phyloP scores from a whole-genome alignment of 2,329 filamentous ascomycete species.

The Colletotrichum sp. region DNA sequence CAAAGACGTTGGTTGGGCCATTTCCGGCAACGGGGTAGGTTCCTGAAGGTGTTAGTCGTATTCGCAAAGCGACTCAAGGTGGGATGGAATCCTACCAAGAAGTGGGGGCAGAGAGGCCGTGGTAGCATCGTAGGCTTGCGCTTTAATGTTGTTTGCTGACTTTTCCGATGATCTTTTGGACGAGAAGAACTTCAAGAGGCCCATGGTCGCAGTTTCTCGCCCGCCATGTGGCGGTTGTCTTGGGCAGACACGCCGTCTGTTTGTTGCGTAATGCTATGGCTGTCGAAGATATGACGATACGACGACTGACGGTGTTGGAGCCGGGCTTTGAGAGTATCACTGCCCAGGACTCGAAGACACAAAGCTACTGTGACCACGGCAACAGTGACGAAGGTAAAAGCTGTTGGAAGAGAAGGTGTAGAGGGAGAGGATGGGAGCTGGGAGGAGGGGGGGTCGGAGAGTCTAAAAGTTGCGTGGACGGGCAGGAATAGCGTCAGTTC shows the following conservation, averaged over 20 bases:
- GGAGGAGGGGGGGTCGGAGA: not conserved
- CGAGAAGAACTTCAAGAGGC: slow-evolving; percentile 38
- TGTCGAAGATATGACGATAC: not conserved
- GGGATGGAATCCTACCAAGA: slow-evolving; percentile 29
- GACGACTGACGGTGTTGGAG: not conserved
- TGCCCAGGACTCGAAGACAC: not conserved
- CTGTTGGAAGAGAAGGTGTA: not conserved
- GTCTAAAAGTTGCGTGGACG: slow-evolving; percentile 8
- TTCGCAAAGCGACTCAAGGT: not conserved
- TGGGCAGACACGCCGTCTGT: not conserved
- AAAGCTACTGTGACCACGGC: not conserved
- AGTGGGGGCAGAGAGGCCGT: slow-evolving; percentile 40
- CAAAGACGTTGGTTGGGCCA: slow-evolving; percentile 38
- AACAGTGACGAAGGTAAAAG: not conserved
- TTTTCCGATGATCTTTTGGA: slow-evolving; percentile 28
- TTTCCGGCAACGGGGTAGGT: slow-evolving; percentile 46
- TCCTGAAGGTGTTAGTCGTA: slow-evolving; percentile 29
- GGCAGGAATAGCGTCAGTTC: slow-evolving; percentile 2
- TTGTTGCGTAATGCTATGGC: not conserved
- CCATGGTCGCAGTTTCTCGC: slow-evolving; percentile 31
- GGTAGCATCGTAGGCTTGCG: slow-evolving; percentile 41
- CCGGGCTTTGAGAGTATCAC: not conserved
- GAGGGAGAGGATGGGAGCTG: not conserved
- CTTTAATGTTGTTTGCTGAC: slow-evolving; percentile 30
- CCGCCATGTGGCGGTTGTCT: slow-evolving; percentile 4